Evolutionary conservation across 2,329 filamentous ascomycete species (phyloP).

Genomic region (Cercospora beticola): DNA sequence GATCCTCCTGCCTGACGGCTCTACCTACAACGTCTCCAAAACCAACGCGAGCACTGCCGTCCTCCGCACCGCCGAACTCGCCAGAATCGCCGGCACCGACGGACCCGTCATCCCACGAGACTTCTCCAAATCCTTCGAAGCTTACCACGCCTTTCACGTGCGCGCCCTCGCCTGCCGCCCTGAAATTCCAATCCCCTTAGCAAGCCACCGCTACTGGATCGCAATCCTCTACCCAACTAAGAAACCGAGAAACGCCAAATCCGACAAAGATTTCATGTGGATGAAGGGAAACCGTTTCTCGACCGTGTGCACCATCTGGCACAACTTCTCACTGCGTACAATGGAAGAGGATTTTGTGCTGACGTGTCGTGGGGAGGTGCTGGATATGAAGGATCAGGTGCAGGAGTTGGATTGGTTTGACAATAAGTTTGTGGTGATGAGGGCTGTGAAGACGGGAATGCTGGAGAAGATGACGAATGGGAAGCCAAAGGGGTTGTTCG

Average conservation of each 20-base stretch:
- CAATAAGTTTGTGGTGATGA: conserved; percentile 35
- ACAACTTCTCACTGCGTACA: conserved; percentile 23
- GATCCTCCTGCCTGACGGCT: neutral
- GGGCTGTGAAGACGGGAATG: conserved; percentile 21
- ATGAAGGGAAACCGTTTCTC: conserved; percentile 36
- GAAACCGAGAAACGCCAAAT: conserved; percentile 4
- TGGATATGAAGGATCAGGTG: conserved; percentile 25
- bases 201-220: conserved; percentile 37
- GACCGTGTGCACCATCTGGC: conserved; percentile 37
- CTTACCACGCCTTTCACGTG: conserved; percentile 30
- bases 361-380: conserved; percentile 25
- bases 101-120: conserved; percentile 26
- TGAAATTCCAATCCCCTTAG: conserved; percentile 16
- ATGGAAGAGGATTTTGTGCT: conserved; percentile 29
- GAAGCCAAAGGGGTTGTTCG: conserved; percentile 10
- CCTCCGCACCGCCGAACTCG: conserved; percentile 4
- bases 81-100: conserved; percentile 2
- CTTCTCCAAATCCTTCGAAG: conserved; percentile 18
- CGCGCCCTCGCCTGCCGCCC: conserved; percentile 26
- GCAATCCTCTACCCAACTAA: conserved; percentile 30
- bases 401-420: conserved; percentile 36
- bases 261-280: conserved; percentile 34
- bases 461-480: neutral
- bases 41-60: conserved; percentile 4
- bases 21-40: conserved; percentile 16